Conservation (phyloP, 331 rosid species). For the Rhamnella rubrinervis region DNA sequence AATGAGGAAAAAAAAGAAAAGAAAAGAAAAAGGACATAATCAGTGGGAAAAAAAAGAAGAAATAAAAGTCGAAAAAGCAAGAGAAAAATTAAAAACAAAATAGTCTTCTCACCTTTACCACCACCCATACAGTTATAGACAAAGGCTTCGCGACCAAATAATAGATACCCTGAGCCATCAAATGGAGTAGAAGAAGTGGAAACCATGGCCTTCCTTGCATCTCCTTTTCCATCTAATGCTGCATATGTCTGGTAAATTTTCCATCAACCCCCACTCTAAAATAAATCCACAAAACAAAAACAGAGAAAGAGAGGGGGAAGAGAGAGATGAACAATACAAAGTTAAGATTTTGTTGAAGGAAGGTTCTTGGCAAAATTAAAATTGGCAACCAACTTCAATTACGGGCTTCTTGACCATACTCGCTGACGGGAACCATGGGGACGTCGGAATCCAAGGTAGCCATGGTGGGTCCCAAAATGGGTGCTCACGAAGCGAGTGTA, state of each 20-base stretch:
- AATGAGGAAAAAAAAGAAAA: background rate
- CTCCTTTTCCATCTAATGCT: slow-evolving; percentile 45
- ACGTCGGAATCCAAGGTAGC: no score
- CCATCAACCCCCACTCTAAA: slow-evolving; percentile 31
- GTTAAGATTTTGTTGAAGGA: background rate
- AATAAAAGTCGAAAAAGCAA: background rate
- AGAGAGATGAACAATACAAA: no score
- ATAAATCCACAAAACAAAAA: background rate
- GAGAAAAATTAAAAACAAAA: slow-evolving; percentile 9
- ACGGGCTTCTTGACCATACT: no score
- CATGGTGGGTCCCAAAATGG: no score
- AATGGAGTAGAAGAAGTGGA: slow-evolving; percentile 33
- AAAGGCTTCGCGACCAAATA: slow-evolving; percentile 32
- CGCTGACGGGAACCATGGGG: no score
- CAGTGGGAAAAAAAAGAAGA: no score
- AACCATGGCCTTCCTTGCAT: slow-evolving; percentile 36
- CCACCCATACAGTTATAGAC: slow-evolving; percentile 35
- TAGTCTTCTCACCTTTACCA: slow-evolving; percentile 25
- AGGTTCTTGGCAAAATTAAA: background rate
- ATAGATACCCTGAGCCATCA: slow-evolving; percentile 16
- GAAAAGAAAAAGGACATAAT: no score
- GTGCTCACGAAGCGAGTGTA: no score
- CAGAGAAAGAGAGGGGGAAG: background rate
- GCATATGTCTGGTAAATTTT: slow-evolving; percentile 28
- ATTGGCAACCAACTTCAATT: background rate